Evolutionary conservation across 768 basidiomycete species (phyloP), one percentile per base, ranked within the genome.

Genomic region (Daedaleopsis sinensis): DNA sequence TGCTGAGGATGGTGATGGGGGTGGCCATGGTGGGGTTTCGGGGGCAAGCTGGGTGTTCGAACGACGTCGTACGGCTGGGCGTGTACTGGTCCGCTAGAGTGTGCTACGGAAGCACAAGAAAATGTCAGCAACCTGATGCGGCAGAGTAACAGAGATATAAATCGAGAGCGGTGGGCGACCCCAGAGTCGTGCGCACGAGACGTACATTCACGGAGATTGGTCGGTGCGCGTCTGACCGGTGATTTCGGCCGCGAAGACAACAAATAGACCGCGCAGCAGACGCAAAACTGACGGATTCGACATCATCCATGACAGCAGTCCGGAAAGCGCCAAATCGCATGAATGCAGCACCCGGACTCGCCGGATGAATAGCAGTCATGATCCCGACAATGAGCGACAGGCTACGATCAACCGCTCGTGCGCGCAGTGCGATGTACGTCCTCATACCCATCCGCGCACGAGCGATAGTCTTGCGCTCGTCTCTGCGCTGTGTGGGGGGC

Each of bases 1-100:
- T n/a, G 61, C 24, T 62, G 73, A 5, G 58, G 61, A 65, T 67
- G 67, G 46, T 61, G 65, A 35, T 62, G 55, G 38, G 63, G 70
- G 50, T 64, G 72, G 13, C 54, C 61, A 27, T 62, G 66, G 16
- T 69, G 2, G 47, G 47, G 51, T 47, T 51, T 21, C n/a, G n/a
- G n/a, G 46, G 39, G 44, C 21, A 27, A 46, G 46, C 35, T 19
- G 7, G 56, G 42, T 7, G 57, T 50, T 0, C 64, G 62, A 52
- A 57, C 57, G 32, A 58, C 53, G n/a, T 70, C 70, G 48, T 52
- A 55, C 5, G 59, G 56, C 21, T 57, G 60, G 19, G 57, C 27
- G 15, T 58, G 59, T 10, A 53, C 52, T 4, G 57, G 50, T 37
- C 57, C 50, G 23, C 27, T 54, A 3, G 56, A 46, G 18, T 27